A percentile compares a stretch with the other conserved stretches of the same genome.
Evolutionary conservation across 1,284 basidiomycete species (phyloP).

Genomic region (Malassezia globosa): DNA sequence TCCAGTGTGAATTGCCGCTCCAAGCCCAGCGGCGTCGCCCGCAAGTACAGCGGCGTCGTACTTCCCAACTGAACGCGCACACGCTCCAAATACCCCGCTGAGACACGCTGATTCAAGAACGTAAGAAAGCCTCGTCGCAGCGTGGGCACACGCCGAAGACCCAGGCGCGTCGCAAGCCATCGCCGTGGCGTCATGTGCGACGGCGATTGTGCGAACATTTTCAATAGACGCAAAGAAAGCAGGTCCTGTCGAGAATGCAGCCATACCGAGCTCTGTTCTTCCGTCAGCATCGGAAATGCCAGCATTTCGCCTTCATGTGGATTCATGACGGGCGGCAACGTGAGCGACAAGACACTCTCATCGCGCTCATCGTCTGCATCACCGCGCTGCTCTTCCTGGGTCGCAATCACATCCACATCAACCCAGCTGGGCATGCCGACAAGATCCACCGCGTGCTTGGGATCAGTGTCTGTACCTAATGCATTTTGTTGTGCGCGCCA

Average conservation of each 20-base stretch:
- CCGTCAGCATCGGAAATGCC: conserved; percentile 19
- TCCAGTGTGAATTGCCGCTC: not conserved
- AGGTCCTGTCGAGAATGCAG: conserved; percentile 28
- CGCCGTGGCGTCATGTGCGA: conserved; percentile 14
- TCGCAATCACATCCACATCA: conserved; percentile 4
- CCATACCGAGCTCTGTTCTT: conserved; percentile 22
- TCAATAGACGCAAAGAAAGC: conserved; percentile 1
- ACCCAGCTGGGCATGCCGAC: conserved; percentile 6
- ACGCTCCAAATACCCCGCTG: conserved; percentile 11
- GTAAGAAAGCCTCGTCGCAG: conserved; percentile 11
- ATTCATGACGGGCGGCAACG: not conserved
- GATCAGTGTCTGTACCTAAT: not conserved
- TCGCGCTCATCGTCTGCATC: conserved; percentile 3
- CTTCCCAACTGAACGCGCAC: conserved; percentile 9
- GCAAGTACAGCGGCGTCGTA: conserved; percentile 13
- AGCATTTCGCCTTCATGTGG: conserved; percentile 6
- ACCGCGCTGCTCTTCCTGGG: conserved; percentile 10
- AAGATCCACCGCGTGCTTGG: not conserved
- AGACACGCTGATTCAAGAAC: conserved; percentile 7
- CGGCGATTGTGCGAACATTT: conserved; percentile 3
- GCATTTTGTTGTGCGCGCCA: conserved; percentile 24
- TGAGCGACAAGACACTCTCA: not conserved
- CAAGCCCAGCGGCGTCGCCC: conserved; percentile 2
- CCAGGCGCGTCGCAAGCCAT: conserved; percentile 7
- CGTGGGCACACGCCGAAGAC: conserved; percentile 7